A percentile compares a stretch with the other conserved stretches of the same genome.
These are phyloP conservation scores for Camellia japonica DNA, from an alignment of 148 eudicot species.

Conservation along the genomic window DNA sequence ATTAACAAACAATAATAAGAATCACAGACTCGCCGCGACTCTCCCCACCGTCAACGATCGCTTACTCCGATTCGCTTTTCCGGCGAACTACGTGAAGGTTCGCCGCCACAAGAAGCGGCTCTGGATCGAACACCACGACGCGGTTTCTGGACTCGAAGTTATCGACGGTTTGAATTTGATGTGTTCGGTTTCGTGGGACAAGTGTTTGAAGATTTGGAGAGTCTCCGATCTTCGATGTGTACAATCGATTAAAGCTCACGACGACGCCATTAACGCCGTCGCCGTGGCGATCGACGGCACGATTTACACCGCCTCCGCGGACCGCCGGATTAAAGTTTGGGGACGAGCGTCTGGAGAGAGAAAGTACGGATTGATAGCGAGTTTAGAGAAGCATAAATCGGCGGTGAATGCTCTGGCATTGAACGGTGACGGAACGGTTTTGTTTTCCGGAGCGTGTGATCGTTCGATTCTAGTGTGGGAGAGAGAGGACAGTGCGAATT, in stretches of 20 bases:
- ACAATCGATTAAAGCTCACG: constrained; percentile 54
- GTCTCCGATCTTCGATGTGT: constrained; percentile 28
- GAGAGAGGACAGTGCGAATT: constrained; percentile 44
- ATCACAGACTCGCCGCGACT: constrained; percentile 42
- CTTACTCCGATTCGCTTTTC: constrained; percentile 39
- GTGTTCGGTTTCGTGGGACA: constrained; percentile 85
- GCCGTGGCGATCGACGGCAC: constrained; percentile 40
- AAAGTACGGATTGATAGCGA: constrained; percentile 37
- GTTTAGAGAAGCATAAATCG: constrained; percentile 64
- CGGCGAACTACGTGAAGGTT: constrained; percentile 61
- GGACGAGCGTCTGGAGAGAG: constrained; percentile 9
- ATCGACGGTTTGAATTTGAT: constrained; percentile 8
- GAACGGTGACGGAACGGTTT: constrained; percentile 37
- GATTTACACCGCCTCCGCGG: constrained; percentile 69
- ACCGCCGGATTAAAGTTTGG: constrained; percentile 58
- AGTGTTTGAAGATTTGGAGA: constrained; percentile 57
- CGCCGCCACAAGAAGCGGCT: constrained; percentile 61
- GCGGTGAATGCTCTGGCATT: constrained; percentile 69
- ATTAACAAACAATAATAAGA: constrained; percentile 4
- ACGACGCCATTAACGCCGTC: constrained; percentile 74
- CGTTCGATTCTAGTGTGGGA: constrained; percentile 80
- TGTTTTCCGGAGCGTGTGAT: constrained; percentile 78
- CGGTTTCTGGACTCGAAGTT: constrained; percentile 56
- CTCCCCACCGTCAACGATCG: constrained; percentile 66
- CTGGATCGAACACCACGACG: constrained; percentile 84